Percentiles rank a stretch among this genome's conserved stretches.
Conservation (phyloP, 164 flowering plant species). For the Houttuynia cordata region DNA sequence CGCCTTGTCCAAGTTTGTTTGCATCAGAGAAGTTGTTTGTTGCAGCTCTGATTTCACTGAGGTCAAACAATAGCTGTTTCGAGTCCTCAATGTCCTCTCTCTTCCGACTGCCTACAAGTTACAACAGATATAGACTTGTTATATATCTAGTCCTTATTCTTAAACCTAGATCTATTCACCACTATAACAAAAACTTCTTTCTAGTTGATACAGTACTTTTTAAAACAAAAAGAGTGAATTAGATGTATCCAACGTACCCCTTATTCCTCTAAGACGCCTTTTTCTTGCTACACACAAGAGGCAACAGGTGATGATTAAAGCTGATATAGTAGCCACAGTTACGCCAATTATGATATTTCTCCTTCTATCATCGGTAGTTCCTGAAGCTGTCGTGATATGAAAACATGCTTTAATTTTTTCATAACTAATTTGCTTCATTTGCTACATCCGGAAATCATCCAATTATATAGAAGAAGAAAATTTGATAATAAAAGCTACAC, state of each 20-base stretch:
- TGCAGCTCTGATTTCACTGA: not conserved
- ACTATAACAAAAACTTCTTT: not conserved
- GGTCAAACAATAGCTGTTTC: constrained; percentile 9
- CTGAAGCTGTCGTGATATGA: not conserved
- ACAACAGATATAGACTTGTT: not conserved
- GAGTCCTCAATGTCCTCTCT: constrained; percentile 1
- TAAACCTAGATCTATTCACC: not conserved
- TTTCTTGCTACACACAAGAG: not conserved
- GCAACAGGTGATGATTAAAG: not conserved
- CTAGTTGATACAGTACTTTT: not conserved
- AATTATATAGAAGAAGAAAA: not conserved
- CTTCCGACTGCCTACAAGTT: not conserved
- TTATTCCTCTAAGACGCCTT: not conserved
- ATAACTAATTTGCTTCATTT: not conserved
- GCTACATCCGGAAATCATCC: not conserved
- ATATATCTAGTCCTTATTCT: not conserved
- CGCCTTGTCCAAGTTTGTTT: constrained; percentile 6
- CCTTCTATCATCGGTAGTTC: not conserved
- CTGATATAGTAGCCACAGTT: not conserved
- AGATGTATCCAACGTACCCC: not conserved
- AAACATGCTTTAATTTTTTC: not conserved
- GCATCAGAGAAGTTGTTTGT: constrained; percentile 5
- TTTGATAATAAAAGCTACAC: not conserved
- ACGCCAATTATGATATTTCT: not conserved
- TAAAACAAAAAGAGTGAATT: not conserved